A percentile compares a stretch with the other conserved stretches of the same genome.
phyloP scores from a whole-genome alignment of 2,329 filamentous ascomycete species.

The Daldinia eschscholtzii region DNA sequence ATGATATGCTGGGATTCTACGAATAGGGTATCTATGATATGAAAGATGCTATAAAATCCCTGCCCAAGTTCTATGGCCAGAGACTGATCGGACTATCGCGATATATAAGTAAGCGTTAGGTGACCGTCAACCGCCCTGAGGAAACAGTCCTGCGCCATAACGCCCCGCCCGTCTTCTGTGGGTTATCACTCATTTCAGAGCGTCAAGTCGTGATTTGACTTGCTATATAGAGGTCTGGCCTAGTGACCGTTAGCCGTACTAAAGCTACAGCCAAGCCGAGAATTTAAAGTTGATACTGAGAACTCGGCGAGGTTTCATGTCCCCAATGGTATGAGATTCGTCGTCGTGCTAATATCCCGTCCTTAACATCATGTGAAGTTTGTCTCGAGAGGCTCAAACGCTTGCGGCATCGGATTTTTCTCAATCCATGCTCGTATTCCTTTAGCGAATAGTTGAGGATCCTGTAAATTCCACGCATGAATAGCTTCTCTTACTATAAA shows the following conservation, averaged over 20 bases:
- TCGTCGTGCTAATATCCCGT: not conserved
- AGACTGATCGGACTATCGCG: not conserved
- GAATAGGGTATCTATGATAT: constrained; percentile 2
- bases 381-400: constrained; percentile 37
- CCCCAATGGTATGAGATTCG: not conserved
- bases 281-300: not conserved
- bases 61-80: not conserved
- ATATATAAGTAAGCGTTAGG: not conserved
- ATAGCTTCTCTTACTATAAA: constrained; percentile 54
- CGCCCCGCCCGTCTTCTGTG: not conserved
- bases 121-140: not conserved
- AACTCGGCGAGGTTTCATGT: not conserved
- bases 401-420: constrained; percentile 47
- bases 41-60: not conserved
- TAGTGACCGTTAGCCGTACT: not conserved
- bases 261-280: not conserved
- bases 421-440: constrained; percentile 56
- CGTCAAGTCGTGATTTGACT: not conserved
- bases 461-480: constrained; percentile 59
- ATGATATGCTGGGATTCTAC: not conserved
- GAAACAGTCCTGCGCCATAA: not conserved
- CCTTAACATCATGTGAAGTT: not conserved
- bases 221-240: not conserved
- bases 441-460: constrained; percentile 56
- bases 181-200: not conserved